These are phyloP conservation scores for Trichoderma virens DNA, from an alignment of 495 filamentous ascomycete genomes.

Conservation along the genomic window DNA sequence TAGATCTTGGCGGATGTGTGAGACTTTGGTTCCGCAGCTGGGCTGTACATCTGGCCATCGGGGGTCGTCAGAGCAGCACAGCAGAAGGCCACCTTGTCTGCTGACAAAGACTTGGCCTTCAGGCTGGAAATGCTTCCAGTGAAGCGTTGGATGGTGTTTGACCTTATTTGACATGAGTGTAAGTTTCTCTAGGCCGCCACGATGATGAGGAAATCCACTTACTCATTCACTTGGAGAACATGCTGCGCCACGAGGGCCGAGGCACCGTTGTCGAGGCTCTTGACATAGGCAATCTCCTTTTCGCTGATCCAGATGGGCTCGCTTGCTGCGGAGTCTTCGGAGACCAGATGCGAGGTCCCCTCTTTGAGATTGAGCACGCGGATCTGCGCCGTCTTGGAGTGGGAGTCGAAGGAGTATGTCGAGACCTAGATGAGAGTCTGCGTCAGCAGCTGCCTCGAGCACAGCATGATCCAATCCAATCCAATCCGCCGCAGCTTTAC, in stretches of 20 bases:
- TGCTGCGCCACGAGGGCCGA: slow-evolving; percentile 56
- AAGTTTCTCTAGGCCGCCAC: background rate
- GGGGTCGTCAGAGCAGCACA: slow-evolving; percentile 54
- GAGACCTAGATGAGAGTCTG: slow-evolving; percentile 32
- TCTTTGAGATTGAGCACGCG: slow-evolving; percentile 63
- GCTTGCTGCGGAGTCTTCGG: slow-evolving; percentile 52
- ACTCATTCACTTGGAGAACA: slow-evolving; percentile 27
- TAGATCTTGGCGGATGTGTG: slow-evolving; percentile 58
- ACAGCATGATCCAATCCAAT: background rate
- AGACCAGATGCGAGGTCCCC: slow-evolving; percentile 58
- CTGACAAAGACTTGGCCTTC: slow-evolving; percentile 55
- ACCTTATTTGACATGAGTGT: slow-evolving; percentile 23
- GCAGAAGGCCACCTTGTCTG: slow-evolving; percentile 62
- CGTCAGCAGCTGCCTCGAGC: background rate
- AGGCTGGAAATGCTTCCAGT: slow-evolving; percentile 65
- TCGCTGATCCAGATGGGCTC: slow-evolving; percentile 73
- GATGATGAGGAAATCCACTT: background rate
- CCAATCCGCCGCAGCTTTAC: background rate
- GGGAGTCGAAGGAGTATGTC: slow-evolving; percentile 75
- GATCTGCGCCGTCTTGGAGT: slow-evolving; percentile 68
- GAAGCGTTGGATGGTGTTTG: slow-evolving; percentile 54
- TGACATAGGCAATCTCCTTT: slow-evolving; percentile 59
- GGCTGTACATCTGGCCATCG: slow-evolving; percentile 55
- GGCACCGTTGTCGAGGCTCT: slow-evolving; percentile 55
- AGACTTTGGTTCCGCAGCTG: slow-evolving; percentile 46